These are phyloP conservation scores for Panus rudis DNA, from an alignment of 768 basidiomycete species.

Conservation along the genomic window DNA sequence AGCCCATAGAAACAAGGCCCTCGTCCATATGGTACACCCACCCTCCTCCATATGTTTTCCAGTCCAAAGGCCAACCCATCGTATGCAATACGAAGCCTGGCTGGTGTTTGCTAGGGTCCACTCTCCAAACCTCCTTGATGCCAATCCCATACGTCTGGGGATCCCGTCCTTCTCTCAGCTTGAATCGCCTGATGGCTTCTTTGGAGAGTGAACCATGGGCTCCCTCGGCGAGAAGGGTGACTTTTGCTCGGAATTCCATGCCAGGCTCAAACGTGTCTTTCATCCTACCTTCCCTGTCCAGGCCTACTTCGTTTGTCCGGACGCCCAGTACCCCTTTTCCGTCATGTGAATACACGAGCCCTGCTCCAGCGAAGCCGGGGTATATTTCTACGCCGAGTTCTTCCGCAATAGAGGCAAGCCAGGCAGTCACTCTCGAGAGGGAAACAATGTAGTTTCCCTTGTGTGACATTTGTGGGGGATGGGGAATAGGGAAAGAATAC, in stretches of 20 bases:
- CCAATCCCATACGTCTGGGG: constrained; percentile 96
- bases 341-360: constrained; percentile 63
- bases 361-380: constrained; percentile 92
- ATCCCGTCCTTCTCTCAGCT: constrained; percentile 59
- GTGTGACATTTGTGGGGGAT: constrained; percentile 97
- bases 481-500: constrained; percentile 73
- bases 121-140: constrained; percentile 95
- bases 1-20: constrained; percentile 80
- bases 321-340: constrained; percentile 79
- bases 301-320: constrained; percentile 88
- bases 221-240: constrained; percentile 90
- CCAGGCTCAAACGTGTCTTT: constrained; percentile 93
- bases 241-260: constrained; percentile 90
- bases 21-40: constrained; percentile 96
- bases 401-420: constrained; percentile 85
- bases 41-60: constrained; percentile 80
- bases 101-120: constrained; percentile 53
- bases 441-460: constrained; percentile 90
- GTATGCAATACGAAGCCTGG: constrained; percentile 90
- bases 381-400: constrained; percentile 89
- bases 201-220: constrained; percentile 91
- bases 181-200: constrained; percentile 64
- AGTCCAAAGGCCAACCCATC: constrained; percentile 88
- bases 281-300: constrained; percentile 65
- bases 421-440: constrained; percentile 80